Percentiles rank a stretch among this genome's conserved stretches.
phyloP scores from a whole-genome alignment of 768 basidiomycete species.

The Suillus decipiens region DNA sequence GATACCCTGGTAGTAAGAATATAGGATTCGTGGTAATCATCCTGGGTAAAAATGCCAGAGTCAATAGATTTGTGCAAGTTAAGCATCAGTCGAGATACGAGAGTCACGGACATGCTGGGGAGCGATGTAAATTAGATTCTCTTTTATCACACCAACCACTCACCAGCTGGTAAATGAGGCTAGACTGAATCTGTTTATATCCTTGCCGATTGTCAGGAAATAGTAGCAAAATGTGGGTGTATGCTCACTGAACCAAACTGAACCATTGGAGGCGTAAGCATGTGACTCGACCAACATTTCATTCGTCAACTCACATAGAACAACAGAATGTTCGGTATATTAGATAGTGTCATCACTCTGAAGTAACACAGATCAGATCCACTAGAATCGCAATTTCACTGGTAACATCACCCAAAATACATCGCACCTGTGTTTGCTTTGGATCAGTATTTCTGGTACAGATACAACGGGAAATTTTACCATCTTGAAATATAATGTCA shows the following conservation, averaged over 20 bases:
- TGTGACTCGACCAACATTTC: not conserved
- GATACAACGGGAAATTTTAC: conserved; percentile 32
- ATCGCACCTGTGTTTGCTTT: conserved; percentile 43
- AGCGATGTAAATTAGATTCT: not conserved
- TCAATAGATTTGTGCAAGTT: conserved; percentile 48
- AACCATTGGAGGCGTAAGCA: not conserved
- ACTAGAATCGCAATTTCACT: not conserved
- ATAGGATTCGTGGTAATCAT: not conserved
- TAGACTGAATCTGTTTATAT: not conserved
- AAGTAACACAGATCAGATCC: not conserved
- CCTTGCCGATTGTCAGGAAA: not conserved
- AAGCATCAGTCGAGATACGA: conserved; percentile 59
- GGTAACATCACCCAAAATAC: conserved; percentile 51
- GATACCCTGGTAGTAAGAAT: not conserved
- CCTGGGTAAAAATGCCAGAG: conserved; percentile 9
- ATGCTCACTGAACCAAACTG: not conserved
- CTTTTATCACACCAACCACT: not conserved
- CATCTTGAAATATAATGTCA: conserved; percentile 49
- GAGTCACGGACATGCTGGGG: conserved; percentile 47
- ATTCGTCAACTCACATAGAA: conserved; percentile 33
- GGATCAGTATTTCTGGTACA: not conserved
- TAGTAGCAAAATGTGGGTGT: not conserved
- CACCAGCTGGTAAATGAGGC: not conserved
- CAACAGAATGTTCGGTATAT: conserved; percentile 48
- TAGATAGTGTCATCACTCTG: conserved; percentile 56